Percentiles rank a stretch among this genome's conserved stretches.
These are phyloP conservation scores for Suaeda aralocaspica DNA, from an alignment of 148 eudicot genomes.

Conservation along the genomic window DNA sequence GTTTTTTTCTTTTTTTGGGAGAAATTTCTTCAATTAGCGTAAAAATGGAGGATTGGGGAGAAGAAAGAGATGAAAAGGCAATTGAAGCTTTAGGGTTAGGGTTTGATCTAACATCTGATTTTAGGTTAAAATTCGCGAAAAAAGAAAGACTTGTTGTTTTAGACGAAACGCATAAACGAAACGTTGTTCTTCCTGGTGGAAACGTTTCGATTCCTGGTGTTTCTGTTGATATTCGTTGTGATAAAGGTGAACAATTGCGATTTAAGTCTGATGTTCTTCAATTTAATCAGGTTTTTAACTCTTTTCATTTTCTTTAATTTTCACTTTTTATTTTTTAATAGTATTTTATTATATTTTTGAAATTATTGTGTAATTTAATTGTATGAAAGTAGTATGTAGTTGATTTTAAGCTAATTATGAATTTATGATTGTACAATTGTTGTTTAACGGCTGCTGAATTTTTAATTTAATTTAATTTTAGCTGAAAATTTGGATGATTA, in stretches of 20 bases:
- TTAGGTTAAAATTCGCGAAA: conserved; percentile 72
- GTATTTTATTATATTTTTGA: not conserved
- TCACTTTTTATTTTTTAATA: not conserved
- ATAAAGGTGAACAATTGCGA: conserved; percentile 87
- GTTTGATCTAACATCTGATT: conserved; percentile 87
- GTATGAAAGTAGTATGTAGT: too few relatives aligned
- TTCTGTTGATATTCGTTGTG: conserved; percentile 69
- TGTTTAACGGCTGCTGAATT: too few relatives aligned
- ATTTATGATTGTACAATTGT: too few relatives aligned
- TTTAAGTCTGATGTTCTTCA: conserved; percentile 89
- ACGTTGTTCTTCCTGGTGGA: conserved; percentile 59
- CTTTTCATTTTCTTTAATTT: not conserved
- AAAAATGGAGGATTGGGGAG: conserved; percentile 14
- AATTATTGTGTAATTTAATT: too few relatives aligned
- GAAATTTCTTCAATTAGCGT: not conserved
- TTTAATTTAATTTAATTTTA: too few relatives aligned
- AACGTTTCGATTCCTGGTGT: conserved; percentile 49
- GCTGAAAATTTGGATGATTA: too few relatives aligned
- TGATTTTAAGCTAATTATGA: too few relatives aligned
- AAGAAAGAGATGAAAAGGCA: conserved; percentile 26
- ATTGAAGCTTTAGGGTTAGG: conserved; percentile 79
- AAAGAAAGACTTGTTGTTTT: conserved; percentile 56
- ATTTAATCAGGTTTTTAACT: conserved; percentile 60
- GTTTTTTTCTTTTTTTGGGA: not conserved
- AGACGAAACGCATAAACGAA: conserved; percentile 47